Evolutionary conservation across 2,329 filamentous ascomycete species (phyloP).

Genomic region (Aaosphaeria arxii): DNA sequence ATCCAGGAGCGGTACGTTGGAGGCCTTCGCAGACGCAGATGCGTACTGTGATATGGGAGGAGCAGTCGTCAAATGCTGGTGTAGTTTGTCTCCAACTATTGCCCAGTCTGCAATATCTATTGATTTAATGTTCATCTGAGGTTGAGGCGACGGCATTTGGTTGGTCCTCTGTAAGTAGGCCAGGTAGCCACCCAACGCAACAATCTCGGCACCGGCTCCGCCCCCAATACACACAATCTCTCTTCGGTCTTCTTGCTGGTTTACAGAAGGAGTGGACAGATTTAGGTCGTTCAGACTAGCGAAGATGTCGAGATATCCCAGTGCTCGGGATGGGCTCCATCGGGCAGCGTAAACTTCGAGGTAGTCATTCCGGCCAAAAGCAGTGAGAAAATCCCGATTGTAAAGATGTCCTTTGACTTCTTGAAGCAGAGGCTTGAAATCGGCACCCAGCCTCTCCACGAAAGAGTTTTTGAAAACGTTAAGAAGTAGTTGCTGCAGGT

Average conservation of each 20-base stretch:
- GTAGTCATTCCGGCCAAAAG: constrained; percentile 70
- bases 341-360: constrained; percentile 81
- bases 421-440: constrained; percentile 62
- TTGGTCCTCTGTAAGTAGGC: not conserved
- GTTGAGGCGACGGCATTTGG: not conserved
- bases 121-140: constrained; percentile 52
- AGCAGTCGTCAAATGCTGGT: constrained; percentile 53
- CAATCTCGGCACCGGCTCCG: constrained; percentile 65
- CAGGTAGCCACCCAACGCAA: constrained; percentile 57
- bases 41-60: constrained; percentile 47
- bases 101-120: constrained; percentile 83
- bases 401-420: constrained; percentile 83
- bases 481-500: constrained; percentile 67
- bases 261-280: constrained; percentile 1
- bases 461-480: constrained; percentile 71
- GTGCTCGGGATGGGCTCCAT: constrained; percentile 83
- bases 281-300: constrained; percentile 29
- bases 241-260: constrained; percentile 6
- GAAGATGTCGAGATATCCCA: constrained; percentile 73
- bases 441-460: constrained; percentile 38
- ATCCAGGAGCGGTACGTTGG: constrained; percentile 38
- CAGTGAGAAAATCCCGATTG: constrained; percentile 75
- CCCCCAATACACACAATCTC: constrained; percentile 60
- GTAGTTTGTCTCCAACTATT: constrained; percentile 58
- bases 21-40: constrained; percentile 42